phyloP scores from a whole-genome alignment of 2,329 filamentous ascomycete genomes.

The Boeremia exigua region DNA sequence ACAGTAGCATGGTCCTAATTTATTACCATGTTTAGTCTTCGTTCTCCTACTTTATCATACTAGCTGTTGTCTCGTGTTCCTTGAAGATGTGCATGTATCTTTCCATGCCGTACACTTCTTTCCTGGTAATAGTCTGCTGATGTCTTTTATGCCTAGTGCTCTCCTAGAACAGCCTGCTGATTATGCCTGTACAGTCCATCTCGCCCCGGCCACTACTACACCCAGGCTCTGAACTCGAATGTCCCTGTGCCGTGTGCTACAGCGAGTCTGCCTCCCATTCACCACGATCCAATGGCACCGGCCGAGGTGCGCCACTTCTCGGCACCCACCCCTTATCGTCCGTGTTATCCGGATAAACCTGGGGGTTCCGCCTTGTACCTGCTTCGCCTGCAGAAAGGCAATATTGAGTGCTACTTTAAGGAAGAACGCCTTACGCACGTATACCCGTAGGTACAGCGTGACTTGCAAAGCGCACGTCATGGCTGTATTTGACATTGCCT shows the following conservation, averaged over 20 bases:
- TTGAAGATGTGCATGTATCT: neutral
- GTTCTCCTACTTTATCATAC: too few species aligned
- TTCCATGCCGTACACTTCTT: neutral
- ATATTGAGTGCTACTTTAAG: neutral
- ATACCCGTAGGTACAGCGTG: neutral
- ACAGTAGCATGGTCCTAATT: neutral
- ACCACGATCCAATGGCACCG: neutral
- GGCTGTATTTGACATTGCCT: neutral
- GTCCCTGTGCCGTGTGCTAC: neutral
- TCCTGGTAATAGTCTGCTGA: too few species aligned
- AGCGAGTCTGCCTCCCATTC: neutral
- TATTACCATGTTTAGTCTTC: too few species aligned
- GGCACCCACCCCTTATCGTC: neutral
- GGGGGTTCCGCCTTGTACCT: neutral
- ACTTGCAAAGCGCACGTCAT: neutral
- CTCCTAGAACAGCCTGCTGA: too few species aligned
- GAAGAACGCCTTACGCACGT: constrained; percentile 8
- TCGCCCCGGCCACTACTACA: neutral
- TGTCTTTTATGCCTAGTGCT: too few species aligned
- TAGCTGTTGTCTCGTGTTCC: too few species aligned
- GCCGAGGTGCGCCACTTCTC: constrained; percentile 9
- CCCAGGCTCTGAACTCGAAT: neutral
- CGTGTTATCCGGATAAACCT: constrained; percentile 4
- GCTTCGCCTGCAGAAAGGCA: neutral
- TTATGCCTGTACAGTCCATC: neutral